Evolutionary conservation across 352 stramenopile species (phyloP).

Genomic region (Globisporangium recalcitrans): DNA sequence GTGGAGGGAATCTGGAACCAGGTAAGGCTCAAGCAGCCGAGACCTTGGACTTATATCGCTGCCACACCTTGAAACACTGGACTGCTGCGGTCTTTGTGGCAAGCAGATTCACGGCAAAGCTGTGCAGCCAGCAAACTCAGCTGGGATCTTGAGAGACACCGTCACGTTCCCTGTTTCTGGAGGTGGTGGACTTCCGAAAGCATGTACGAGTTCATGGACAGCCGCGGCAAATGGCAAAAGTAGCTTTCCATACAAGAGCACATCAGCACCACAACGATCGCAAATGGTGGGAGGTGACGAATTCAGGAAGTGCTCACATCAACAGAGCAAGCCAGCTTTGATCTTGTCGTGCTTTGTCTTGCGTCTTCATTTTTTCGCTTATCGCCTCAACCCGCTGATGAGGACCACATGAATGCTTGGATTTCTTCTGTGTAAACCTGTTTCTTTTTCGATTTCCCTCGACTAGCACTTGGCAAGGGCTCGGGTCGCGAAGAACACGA

Average conservation of each 20-base stretch:
- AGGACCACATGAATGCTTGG: conserved; percentile 9
- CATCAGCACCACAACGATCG: background rate
- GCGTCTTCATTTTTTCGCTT: conserved; percentile 6
- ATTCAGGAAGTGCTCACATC: conserved; percentile 1
- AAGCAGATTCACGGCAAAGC: conserved; percentile 5
- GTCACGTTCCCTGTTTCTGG: conserved; percentile 44
- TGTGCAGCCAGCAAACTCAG: background rate
- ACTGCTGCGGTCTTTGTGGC: background rate
- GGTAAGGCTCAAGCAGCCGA: background rate
- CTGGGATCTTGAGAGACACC: background rate
- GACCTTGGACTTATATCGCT: background rate
- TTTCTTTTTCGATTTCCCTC: background rate
- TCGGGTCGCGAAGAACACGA: conserved; percentile 91
- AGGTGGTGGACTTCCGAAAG: conserved; percentile 52
- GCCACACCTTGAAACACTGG: background rate
- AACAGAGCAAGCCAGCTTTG: background rate
- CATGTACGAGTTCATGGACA: conserved; percentile 23
- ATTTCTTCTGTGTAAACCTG: conserved; percentile 15
- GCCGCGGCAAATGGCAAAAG: conserved; percentile 6
- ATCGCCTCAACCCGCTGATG: background rate
- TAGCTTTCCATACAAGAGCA: background rate
- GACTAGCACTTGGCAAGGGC: conserved; percentile 60
- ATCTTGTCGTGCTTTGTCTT: conserved; percentile 1
- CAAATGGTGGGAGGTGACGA: background rate
- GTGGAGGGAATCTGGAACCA: conserved; percentile 55